Conservation (phyloP, 768 basidiomycete genomes). For the Ramaria rubella region DNA sequence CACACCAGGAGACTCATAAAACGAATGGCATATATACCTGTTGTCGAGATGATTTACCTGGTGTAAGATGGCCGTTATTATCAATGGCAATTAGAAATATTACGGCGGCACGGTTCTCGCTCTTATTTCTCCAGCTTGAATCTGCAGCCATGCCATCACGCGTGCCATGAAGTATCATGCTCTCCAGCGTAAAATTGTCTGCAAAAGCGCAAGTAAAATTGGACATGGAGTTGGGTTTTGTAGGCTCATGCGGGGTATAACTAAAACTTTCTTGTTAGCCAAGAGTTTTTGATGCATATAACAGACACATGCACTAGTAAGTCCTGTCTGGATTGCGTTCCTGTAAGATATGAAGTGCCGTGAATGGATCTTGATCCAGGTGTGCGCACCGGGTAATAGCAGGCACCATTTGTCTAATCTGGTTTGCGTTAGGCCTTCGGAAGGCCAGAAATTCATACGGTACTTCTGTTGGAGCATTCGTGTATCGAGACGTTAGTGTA, state of each 20-base stretch:
- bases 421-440: not conserved
- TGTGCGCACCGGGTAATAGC: not conserved
- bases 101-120: conserved; percentile 15
- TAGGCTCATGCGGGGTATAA: not conserved
- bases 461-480: not conserved
- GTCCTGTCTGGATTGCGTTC: not conserved
- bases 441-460: not conserved
- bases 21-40: not conserved
- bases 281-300: not conserved
- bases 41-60: too few relatives aligned
- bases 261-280: not conserved
- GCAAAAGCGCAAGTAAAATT: not conserved
- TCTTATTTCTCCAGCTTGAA: conserved; percentile 12
- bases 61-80: conserved; percentile 9
- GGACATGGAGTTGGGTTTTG: not conserved
- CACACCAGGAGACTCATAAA: not conserved
- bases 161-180: not conserved
- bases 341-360: not conserved
- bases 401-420: not conserved
- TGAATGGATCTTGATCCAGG: not conserved
- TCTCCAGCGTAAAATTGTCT: not conserved
- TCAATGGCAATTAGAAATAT: conserved; percentile 13
- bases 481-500: not conserved
- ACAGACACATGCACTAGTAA: not conserved
- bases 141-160: conserved; percentile 10